Evolutionary conservation across 192 early-diverging fungal species (phyloP).

Genomic region (Mortierella antarctica): DNA sequence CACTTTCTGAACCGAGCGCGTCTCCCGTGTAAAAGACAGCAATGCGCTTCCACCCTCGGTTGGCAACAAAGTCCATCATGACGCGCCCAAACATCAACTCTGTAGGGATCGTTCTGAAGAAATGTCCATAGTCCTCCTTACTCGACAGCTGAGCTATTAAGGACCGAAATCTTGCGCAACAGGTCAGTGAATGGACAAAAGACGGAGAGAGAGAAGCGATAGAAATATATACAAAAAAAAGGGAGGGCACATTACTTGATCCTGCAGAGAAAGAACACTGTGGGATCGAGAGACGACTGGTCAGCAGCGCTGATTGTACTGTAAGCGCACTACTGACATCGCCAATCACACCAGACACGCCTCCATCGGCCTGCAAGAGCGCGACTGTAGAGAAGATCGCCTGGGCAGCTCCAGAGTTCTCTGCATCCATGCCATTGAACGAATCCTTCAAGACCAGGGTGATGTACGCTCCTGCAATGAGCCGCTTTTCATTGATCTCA

Average conservation of each 20-base stretch:
- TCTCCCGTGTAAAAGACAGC: conserved; percentile 61
- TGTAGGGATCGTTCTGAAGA: conserved; percentile 65
- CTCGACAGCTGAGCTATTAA: conserved; percentile 55
- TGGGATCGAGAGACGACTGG: conserved; percentile 59
- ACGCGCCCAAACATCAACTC: conserved; percentile 59
- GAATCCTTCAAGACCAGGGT: conserved; percentile 63
- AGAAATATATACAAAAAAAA: background rate
- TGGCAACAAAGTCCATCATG: conserved; percentile 59
- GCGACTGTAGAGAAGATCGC: conserved; percentile 64
- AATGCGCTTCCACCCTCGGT: conserved; percentile 58
- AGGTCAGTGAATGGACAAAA: no score
- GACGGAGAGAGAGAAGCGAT: background rate
- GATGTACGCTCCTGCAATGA: conserved; percentile 62
- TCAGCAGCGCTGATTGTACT: conserved; percentile 59
- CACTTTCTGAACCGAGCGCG: conserved; percentile 60
- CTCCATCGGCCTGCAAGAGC: conserved; percentile 53
- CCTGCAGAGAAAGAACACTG: conserved; percentile 65
- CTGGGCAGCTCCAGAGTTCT: conserved; percentile 57
- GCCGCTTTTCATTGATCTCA: conserved; percentile 57
- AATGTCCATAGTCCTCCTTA: conserved; percentile 61
- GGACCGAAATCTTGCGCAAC: no score
- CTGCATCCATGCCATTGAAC: conserved; percentile 53
- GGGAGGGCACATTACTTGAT: conserved; percentile 50
- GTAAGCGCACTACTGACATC: conserved; percentile 64
- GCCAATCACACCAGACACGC: conserved; percentile 63